Percentiles rank a stretch among this genome's conserved stretches.
Evolutionary conservation across 352 stramenopile species (phyloP).

Genomic region (Phytophthora meadii): DNA sequence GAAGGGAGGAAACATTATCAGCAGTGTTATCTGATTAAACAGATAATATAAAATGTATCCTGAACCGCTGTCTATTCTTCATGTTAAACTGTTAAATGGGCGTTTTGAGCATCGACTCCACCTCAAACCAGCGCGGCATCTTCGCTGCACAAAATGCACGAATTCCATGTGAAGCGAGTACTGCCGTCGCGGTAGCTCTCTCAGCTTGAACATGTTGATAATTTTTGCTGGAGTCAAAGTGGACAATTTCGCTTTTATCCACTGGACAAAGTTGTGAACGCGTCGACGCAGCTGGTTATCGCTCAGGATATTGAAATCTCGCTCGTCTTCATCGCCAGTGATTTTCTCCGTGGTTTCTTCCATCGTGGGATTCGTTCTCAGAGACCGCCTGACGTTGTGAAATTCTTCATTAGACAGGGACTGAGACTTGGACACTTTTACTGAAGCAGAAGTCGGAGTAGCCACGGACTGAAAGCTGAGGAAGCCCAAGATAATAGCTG

Average conservation of each 20-base stretch:
- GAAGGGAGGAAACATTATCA: neutral
- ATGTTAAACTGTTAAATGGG: neutral
- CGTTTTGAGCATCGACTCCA: neutral
- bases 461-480: neutral
- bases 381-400: neutral
- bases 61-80: too few species aligned
- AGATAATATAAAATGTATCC: too few species aligned
- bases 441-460: neutral
- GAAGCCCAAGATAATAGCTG: neutral
- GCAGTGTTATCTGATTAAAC: too few species aligned
- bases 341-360: neutral
- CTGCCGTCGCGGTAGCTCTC: neutral
- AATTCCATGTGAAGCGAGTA: slow-evolving; percentile 1
- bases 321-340: neutral
- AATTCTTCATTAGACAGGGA: neutral
- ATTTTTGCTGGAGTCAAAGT: neutral
- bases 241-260: neutral
- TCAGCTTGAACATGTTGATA: neutral
- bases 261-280: neutral
- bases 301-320: neutral
- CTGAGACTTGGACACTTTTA: neutral
- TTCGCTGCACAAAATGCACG: neutral
- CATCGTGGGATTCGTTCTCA: neutral
- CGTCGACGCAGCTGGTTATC: neutral
- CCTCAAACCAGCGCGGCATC: neutral